Conservation (phyloP, 768 basidiomycete genomes). For the Calvatia gigantea region DNA sequence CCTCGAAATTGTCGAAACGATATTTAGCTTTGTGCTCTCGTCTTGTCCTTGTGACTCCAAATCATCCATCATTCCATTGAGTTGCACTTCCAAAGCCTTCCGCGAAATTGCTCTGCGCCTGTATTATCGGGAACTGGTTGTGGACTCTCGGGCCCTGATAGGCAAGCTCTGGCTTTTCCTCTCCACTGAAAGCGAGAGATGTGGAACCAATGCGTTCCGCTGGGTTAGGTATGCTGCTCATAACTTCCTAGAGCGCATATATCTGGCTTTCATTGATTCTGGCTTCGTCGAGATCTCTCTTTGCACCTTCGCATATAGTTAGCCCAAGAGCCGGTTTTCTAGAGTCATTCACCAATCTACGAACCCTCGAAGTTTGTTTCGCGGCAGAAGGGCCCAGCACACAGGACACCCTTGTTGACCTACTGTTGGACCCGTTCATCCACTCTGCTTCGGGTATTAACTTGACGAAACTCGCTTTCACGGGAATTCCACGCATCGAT, state of each 20-base stretch:
- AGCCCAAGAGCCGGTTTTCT: conserved; percentile 23
- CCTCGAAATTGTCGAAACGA: conserved; percentile 13
- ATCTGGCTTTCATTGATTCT: conserved; percentile 2
- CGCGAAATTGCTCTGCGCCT: conserved; percentile 39
- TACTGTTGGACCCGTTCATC: conserved; percentile 30
- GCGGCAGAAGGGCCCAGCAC: conserved; percentile 38
- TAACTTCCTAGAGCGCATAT: conserved; percentile 14
- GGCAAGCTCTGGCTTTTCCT: conserved; percentile 7
- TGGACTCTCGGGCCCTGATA: conserved; percentile 13
- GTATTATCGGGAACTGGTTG: conserved; percentile 25
- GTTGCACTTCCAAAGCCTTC: conserved; percentile 37
- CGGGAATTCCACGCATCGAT: conserved; percentile 57
- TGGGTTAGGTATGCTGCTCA: conserved; percentile 44
- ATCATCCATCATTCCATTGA: conserved; percentile 31
- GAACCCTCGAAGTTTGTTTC: conserved; percentile 39
- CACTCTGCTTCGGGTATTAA: conserved; percentile 26
- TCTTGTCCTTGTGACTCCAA: conserved; percentile 1
- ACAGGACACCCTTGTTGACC: conserved; percentile 33
- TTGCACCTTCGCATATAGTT: conserved; percentile 27
- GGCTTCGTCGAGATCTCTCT: conserved; percentile 28
- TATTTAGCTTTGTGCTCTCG: conserved; percentile 15
- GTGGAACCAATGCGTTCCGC: conserved; percentile 27
- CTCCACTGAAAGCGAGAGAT: conserved; percentile 10
- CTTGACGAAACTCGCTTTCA: conserved; percentile 48
- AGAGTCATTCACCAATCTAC: conserved; percentile 29